These are phyloP conservation scores for Wilcoxina mikolae DNA, from an alignment of 495 filamentous ascomycete species.

Conservation along the genomic window DNA sequence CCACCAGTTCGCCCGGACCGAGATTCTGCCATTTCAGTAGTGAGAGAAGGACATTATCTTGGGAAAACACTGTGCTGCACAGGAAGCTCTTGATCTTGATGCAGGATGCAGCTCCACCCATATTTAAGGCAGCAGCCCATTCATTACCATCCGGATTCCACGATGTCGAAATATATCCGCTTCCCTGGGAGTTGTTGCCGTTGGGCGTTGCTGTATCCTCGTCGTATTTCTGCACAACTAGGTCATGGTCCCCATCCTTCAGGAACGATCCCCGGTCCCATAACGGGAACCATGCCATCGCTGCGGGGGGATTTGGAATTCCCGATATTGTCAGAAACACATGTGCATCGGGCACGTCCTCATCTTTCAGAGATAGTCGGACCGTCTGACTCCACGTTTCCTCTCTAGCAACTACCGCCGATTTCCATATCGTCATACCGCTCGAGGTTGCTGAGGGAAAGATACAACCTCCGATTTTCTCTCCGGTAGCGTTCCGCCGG, in stretches of 20 bases:
- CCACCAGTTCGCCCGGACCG: conserved; percentile 52
- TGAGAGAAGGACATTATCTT: conserved; percentile 75
- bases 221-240: conserved; percentile 78
- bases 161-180: conserved; percentile 69
- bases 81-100: conserved; percentile 73
- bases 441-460: conserved; percentile 67
- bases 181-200: conserved; percentile 37
- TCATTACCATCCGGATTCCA: conserved; percentile 44
- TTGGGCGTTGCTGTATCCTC: conserved; percentile 52
- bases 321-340: conserved; percentile 80
- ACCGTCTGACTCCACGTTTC: conserved; percentile 79
- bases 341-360: conserved; percentile 72
- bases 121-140: conserved; percentile 19
- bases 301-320: conserved; percentile 71
- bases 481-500: conserved; percentile 51
- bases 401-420: conserved; percentile 60
- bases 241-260: conserved; percentile 64
- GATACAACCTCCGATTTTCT: conserved; percentile 72
- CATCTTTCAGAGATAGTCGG: conserved; percentile 59
- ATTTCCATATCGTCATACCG: conserved; percentile 70
- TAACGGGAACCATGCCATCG: conserved; percentile 79
- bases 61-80: conserved; percentile 89
- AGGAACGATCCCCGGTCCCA: conserved; percentile 90
- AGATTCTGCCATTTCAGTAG: conserved; percentile 75
- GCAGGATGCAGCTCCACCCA: conserved; percentile 40